Evolutionary conservation across 306 rosid genomes (phyloP), one percentile per base, ranked within the genome.

Genomic region (Quercus dentata): DNA sequence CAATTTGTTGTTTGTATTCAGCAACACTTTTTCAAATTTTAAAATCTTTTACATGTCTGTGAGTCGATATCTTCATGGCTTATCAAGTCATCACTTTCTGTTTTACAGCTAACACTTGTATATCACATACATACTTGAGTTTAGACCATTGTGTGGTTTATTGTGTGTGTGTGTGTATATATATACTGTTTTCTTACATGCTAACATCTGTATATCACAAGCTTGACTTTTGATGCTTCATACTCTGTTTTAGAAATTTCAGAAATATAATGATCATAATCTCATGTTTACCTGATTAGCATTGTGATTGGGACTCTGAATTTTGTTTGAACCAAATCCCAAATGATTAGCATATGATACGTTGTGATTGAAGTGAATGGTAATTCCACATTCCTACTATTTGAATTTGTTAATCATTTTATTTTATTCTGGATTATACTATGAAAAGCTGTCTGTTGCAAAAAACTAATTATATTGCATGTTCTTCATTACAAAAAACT

Each of bases 91-190:
- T 56, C n/a, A 38, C 54, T 49, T 41, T 74, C 44, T 49, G 25
- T 57, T 25, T 67, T 33, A 74, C 68, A 33, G 73, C 76, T 30
- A 15, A 54, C 46, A 19, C 7, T 20, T 51, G 1, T 31, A n/a
- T 56, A 27, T 51, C 18, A 61, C 31, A 30, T 12, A 41, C 54
- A 49, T 49, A 4, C 17, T 51, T 68, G 67, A 61, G 61, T 52
- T 56, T 49, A 51, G 57, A 70, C 13, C 25, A 6, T 38, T 71
- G 69, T 69, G 74, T 80, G 79, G 67, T 78, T 85, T 21, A 63
- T 67, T 70, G 21, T 80, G 55, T 49, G 70, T 8, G 44, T 35
- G 46, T 38, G 10, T 7, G 2, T 41, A 0, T 38, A 38, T 8
- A 38, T 38, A 41, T 41, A 41, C 46, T 41, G 12, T 11, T 41